Percentiles rank a stretch among this genome's conserved stretches.
Evolutionary conservation across 2,329 filamentous ascomycete genomes (phyloP).

Genomic region (Penicillium sp.): DNA sequence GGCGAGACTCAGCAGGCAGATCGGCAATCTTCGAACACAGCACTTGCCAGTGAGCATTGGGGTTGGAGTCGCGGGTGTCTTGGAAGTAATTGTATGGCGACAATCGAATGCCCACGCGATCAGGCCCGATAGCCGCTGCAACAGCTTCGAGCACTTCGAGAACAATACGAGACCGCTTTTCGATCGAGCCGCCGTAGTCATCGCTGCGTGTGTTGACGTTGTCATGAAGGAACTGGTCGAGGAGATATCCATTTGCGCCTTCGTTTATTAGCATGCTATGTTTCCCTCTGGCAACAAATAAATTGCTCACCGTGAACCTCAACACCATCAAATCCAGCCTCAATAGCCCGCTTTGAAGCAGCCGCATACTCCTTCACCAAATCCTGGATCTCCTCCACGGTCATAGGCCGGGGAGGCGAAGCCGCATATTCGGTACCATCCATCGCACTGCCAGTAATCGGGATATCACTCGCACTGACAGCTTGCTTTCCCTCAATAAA

Average conservation of each 20-base stretch:
- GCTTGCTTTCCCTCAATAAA: conserved; percentile 33
- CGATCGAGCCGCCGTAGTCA: conserved; percentile 45
- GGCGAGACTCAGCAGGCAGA: conserved; percentile 34
- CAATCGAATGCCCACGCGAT: conserved; percentile 55
- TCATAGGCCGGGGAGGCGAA: conserved; percentile 33
- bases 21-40: conserved; percentile 42
- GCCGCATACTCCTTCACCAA: conserved; percentile 37
- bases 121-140: conserved; percentile 41
- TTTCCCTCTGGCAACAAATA: too few relatives aligned
- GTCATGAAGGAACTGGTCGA: conserved; percentile 62
- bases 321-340: conserved; percentile 50
- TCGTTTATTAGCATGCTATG: background rate
- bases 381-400: conserved; percentile 38
- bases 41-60: conserved; percentile 45
- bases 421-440: conserved; percentile 33
- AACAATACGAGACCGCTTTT: conserved; percentile 50
- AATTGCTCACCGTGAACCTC: conserved; percentile 42
- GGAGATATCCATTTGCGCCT: conserved; percentile 63
- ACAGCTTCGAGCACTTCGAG: conserved; percentile 53
- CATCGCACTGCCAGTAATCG: conserved; percentile 39
- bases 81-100: conserved; percentile 60
- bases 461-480: conserved; percentile 28
- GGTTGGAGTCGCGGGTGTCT: conserved; percentile 46
- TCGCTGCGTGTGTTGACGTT: conserved; percentile 53
- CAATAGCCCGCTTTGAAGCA: conserved; percentile 42